A percentile compares a stretch with the other conserved stretches of the same genome.
Conservation (phyloP, 257 asterid genomes). For the Ocimum tenuiflorum region DNA sequence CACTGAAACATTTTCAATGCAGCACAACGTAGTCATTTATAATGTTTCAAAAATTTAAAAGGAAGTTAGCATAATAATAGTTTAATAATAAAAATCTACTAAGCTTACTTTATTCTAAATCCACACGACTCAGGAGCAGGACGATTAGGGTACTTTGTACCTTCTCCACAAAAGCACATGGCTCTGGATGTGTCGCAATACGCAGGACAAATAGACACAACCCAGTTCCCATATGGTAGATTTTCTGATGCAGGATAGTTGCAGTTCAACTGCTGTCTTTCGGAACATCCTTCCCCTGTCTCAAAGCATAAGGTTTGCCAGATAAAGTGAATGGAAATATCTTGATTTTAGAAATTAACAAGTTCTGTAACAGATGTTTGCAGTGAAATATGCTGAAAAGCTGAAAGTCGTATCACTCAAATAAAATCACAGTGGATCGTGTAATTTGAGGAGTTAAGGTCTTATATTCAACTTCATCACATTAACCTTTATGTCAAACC, state of each 20-base stretch:
- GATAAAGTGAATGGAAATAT: neutral
- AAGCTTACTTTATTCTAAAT: conserved; percentile 63
- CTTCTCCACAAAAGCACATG: conserved; percentile 98
- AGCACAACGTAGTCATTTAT: neutral
- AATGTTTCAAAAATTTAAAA: neutral
- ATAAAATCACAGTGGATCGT: neutral
- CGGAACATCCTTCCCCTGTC: conserved; percentile 86
- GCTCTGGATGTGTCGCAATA: conserved; percentile 83
- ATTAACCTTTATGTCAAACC: neutral
- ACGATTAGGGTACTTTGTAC: conserved; percentile 90
- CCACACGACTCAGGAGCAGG: conserved; percentile 88
- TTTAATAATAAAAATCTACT: conserved; percentile 1
- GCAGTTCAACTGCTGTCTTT: conserved; percentile 59
- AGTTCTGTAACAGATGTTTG: neutral
- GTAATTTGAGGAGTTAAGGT: neutral
- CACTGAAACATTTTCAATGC: conserved; percentile 33
- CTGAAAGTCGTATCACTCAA: neutral
- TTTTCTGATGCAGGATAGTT: conserved; percentile 54
- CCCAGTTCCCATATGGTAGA: conserved; percentile 76
- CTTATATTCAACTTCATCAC: neutral
- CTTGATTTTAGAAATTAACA: neutral
- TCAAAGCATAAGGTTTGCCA: conserved; percentile 16
- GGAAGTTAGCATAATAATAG: neutral
- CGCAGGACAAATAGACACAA: conserved; percentile 83
- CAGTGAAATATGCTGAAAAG: neutral